Base-by-base conservation (phyloP, 768 basidiomycete species). In the Collybia nuda region DNA sequence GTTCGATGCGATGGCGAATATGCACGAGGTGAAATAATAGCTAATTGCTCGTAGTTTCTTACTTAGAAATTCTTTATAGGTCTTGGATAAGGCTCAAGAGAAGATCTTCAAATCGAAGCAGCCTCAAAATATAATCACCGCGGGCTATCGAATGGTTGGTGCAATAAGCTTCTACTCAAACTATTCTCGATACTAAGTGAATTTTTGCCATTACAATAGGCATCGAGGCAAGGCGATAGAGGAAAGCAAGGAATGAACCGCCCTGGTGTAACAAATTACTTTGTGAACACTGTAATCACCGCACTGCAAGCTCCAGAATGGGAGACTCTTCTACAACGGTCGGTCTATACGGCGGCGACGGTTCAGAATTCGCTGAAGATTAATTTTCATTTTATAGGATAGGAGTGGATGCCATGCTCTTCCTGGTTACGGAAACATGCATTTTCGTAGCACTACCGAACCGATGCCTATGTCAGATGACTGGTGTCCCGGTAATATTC, bases 361-460 rank as follows among this genome's bases (percentile, higher is more conserved):
- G 7, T 32, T 21, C n/a, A 22, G 35, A 42, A 17, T 19, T 52
- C 23, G 47, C n/a, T n/a, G n/a, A n/a, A n/a, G n/a, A 49, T 9
- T 22, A 40, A 44, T 8, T 39, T 45, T 5, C 11, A 12, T 17
- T 35, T 28, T 21, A n/a, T 56, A 95, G 94, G 56, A 79, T 92
- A 6, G 93, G 94, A 0, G 82, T 82, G 36, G 82, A 83, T 56
- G 78, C 80, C 1, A 86, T 96, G 78, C 64, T 88, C 26, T 85
- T 93, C 62, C 72, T 98, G 8, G 78, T 98, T 15, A 75, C 84
- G 2, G 78, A 86, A 48, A 85, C 86, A 0, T 87, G 83, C 8
- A 54, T 95, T 15, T 98, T 93, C 63, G 61, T 88, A 14, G 72
- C 87, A 2, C 67, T 97, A 18, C 88, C 88, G 0, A 96, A 97